Evolutionary conservation across 2,329 filamentous ascomycete genomes (phyloP), one percentile per base, ranked within the genome.

Genomic region (Pochonia chlamydosporia): DNA sequence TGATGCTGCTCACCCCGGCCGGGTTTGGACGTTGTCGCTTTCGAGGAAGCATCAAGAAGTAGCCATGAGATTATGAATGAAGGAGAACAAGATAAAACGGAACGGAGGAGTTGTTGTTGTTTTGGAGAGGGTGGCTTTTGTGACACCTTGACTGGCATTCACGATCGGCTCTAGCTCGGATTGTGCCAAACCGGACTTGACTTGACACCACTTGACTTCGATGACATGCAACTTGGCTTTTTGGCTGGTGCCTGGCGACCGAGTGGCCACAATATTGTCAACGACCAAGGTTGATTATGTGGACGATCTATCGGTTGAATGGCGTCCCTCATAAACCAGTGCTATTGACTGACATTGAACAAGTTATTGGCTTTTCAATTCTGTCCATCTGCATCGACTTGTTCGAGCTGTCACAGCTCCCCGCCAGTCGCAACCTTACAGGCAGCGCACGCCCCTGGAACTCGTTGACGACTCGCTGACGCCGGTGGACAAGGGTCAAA

Each of bases 1-100:
- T 52, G 18, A 40, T 10, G 18, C 50, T 46, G 47, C 54, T 51
- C 44, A 50, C 52, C 50, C 56, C 52, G 37, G 55, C 53, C 44
- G 59, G 54, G 44, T 63, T 62, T 42, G 58, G 58, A 40, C 63
- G 59, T 49, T 56, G 58, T 54, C 59, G 58, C 55, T 67, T 67
- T 49, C 63, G 63, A 40, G 62, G 56, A 53, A 58, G 49, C 65
- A 67, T 67, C 45, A 52, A 30, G 25, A 33, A 40, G 28, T 26
- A 43, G n/a, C 26, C 40, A 42, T 26, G 40, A 21, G 11, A 37
- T 9, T 16, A 8, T 16, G 35, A 37, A 2, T 5, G 23, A 28
- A 14, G 18, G 18, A 13, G 5, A 18, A 5, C 23, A n/a, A 36
- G 14, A 8, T n/a, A 46, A 16, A 33, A 28, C 6, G 3, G n/a